Percentiles rank a stretch among this genome's conserved stretches.
Evolutionary conservation across 176 grass and related monocot species (phyloP).

Genomic region (Rhynchospora pubera): DNA sequence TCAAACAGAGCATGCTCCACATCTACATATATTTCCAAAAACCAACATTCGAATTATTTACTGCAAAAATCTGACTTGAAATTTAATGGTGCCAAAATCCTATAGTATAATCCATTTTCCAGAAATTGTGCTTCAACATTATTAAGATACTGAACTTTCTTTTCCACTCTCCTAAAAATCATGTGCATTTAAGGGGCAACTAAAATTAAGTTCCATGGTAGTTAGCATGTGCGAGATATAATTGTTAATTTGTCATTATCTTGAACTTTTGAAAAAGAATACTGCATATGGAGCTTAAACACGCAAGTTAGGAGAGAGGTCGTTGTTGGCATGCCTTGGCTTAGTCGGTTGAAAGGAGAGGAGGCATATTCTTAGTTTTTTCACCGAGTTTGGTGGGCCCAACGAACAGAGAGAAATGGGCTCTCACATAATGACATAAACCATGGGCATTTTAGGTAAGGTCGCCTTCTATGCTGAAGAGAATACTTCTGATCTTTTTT

Average conservation of each 20-base stretch:
- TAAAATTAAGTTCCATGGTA: neutral
- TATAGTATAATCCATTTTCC: neutral
- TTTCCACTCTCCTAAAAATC: neutral
- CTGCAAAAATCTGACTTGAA: neutral
- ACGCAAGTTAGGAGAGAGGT: slow-evolving; percentile 21
- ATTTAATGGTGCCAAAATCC: neutral
- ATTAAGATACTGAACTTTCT: neutral
- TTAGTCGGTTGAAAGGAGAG: neutral
- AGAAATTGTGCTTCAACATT: neutral
- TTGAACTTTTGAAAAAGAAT: neutral
- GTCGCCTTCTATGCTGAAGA: neutral
- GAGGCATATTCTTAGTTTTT: neutral
- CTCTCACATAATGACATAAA: slow-evolving; percentile 17
- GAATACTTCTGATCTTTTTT: too few species aligned
- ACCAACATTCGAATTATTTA: neutral
- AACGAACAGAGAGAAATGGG: neutral
- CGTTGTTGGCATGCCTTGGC: neutral
- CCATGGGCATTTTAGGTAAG: neutral
- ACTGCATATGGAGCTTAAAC: neutral
- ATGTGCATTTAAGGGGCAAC: neutral
- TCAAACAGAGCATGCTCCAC: too few species aligned
- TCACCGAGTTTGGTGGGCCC: slow-evolving; percentile 8
- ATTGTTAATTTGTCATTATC: neutral
- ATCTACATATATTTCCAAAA: neutral
- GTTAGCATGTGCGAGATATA: neutral